phyloP scores from a whole-genome alignment of 257 asterid species.

The Solanum gracilifrons region DNA sequence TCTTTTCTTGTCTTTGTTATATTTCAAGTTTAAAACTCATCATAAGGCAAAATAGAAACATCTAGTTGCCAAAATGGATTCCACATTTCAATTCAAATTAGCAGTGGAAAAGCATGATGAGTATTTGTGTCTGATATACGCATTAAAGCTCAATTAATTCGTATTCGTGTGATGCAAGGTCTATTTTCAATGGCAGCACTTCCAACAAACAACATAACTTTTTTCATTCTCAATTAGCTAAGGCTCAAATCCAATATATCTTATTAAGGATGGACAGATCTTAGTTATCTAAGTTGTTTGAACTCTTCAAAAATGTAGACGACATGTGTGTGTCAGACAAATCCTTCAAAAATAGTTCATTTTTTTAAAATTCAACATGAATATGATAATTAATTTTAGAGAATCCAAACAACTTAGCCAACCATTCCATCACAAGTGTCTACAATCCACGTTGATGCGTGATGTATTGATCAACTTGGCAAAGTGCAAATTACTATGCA shows the following conservation, averaged over 20 bases:
- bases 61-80: neutral
- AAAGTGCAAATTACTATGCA: neutral
- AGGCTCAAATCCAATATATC: neutral
- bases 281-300: neutral
- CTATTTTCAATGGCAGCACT: neutral
- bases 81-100: neutral
- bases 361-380: neutral
- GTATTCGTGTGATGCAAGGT: accelerated
- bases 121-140: accelerated
- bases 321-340: too few relatives aligned
- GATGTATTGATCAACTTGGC: neutral
- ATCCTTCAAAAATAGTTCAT: too few relatives aligned
- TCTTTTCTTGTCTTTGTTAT: neutral
- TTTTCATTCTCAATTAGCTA: neutral
- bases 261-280: neutral
- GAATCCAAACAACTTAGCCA: neutral
- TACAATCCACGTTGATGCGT: neutral
- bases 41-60: neutral
- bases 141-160: neutral
- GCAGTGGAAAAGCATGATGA: neutral
- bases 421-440: neutral
- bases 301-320: too few relatives aligned
- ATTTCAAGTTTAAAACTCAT: neutral
- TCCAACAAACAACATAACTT: accelerated
- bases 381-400: too few relatives aligned